Conservation (phyloP, 345 rosid genomes). For the Heritiera fomes region DNA sequence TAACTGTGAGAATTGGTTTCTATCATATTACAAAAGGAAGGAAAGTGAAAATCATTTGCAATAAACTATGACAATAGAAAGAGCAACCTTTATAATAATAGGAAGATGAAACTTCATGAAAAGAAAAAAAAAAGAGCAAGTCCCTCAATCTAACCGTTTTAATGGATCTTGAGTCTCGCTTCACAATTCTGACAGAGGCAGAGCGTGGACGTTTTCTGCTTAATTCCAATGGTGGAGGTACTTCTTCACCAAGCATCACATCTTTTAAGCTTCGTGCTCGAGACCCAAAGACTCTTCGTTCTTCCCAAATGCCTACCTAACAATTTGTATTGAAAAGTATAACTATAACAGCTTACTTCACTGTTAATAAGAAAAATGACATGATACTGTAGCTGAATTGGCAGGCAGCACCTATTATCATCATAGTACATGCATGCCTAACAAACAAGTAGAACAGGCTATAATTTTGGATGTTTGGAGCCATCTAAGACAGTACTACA, state of each 20-base stretch:
- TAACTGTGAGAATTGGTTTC: neutral
- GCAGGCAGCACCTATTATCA: neutral
- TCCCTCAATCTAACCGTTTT: slow-evolving; percentile 53
- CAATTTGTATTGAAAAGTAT: neutral
- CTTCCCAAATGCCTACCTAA: slow-evolving; percentile 94
- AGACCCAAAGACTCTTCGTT: slow-evolving; percentile 90
- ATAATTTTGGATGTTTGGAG: neutral
- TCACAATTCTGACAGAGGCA: slow-evolving; percentile 60
- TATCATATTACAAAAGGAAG: neutral
- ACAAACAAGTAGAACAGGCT: slow-evolving; percentile 7
- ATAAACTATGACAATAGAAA: neutral
- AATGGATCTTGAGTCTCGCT: slow-evolving; percentile 81
- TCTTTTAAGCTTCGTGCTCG: slow-evolving; percentile 63
- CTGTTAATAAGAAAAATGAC: neutral
- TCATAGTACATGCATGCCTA: neutral
- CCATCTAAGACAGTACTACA: neutral
- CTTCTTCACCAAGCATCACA: slow-evolving; percentile 77
- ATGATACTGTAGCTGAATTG: neutral
- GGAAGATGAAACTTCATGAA: neutral
- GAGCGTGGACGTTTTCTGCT: slow-evolving; percentile 77
- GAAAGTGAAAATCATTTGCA: slow-evolving; percentile 17
- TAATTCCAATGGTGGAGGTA: slow-evolving; percentile 67
- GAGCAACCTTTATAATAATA: neutral
- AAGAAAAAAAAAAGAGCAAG: neutral
- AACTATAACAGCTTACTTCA: neutral